A percentile compares a stretch with the other conserved stretches of the same genome.
phyloP scores from a whole-genome alignment of 768 basidiomycete genomes.

The Mycena vitilis region DNA sequence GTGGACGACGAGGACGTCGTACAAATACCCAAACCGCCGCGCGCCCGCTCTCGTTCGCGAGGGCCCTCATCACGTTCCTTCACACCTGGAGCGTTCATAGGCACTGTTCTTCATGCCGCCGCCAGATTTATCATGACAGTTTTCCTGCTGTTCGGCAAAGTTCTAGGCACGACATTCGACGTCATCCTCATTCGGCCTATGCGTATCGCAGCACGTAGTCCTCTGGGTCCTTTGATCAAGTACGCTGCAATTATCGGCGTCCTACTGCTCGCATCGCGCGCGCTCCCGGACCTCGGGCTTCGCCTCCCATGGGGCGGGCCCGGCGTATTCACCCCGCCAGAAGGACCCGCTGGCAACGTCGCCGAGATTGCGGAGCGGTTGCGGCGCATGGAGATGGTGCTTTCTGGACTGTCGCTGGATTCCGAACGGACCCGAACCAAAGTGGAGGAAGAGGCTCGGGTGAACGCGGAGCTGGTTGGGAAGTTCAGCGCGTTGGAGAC shows the following conservation, averaged over 20 bases:
- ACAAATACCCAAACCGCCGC: conserved; percentile 41
- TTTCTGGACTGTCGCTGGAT: conserved; percentile 70
- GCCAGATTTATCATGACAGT: conserved; percentile 41
- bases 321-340: conserved; percentile 63
- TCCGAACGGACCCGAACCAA: conserved; percentile 61
- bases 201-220: conserved; percentile 50
- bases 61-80: conserved; percentile 39
- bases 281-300: conserved; percentile 44
- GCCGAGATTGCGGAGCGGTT: conserved; percentile 74
- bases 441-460: conserved; percentile 64
- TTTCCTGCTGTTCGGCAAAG: conserved; percentile 58
- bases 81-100: conserved; percentile 53
- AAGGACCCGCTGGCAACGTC: conserved; percentile 71
- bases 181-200: conserved; percentile 61
- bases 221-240: conserved; percentile 44
- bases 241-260: conserved; percentile 53
- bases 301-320: conserved; percentile 35
- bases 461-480: conserved; percentile 63
- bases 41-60: conserved; percentile 43
- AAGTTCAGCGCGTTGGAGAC: conserved; percentile 68
- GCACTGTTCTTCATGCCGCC: conserved; percentile 48
- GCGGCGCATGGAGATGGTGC: conserved; percentile 69
- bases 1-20: conserved; percentile 60
- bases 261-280: conserved; percentile 48
- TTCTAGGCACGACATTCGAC: conserved; percentile 62